Conservation (phyloP, 805 yeast genomes). For the Saccharomycopsis malanga region DNA sequence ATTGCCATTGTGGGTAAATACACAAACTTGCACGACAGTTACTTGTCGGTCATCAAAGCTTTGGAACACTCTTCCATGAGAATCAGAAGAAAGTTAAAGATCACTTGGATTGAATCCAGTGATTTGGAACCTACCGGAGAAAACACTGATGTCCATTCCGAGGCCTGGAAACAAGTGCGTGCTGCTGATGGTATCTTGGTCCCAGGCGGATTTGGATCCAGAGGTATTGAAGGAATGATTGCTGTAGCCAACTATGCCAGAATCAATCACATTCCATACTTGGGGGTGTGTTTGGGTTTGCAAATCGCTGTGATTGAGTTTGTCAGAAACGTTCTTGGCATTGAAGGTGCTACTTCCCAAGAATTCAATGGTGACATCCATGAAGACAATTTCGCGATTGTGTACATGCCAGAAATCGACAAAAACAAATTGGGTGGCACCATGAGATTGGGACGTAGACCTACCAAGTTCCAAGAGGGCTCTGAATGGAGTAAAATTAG, state of each 20-base stretch:
- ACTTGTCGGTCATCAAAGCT: constrained; percentile 89
- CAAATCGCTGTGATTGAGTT: constrained; percentile 96
- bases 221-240: constrained; percentile 99
- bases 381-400: constrained; percentile 62
- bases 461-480: constrained; percentile 69
- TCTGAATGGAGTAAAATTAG: constrained; percentile 65
- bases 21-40: constrained; percentile 91
- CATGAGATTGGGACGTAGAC: constrained; percentile 94
- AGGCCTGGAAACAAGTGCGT: constrained; percentile 91
- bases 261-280: constrained; percentile 84
- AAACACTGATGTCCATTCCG: constrained; percentile 75
- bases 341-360: constrained; percentile 63
- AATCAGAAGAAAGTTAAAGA: constrained; percentile 74
- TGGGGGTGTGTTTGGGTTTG: constrained; percentile 96
- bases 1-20: constrained; percentile 98
- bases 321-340: constrained; percentile 71
- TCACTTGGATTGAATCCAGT: constrained; percentile 93
- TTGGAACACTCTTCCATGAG: constrained; percentile 93
- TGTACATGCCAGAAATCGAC: constrained; percentile 98
- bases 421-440: constrained; percentile 96
- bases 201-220: constrained; percentile 96
- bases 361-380: constrained; percentile 66
- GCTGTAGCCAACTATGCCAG: constrained; percentile 98
- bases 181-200: constrained; percentile 94
- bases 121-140: constrained; percentile 71